Conservation (phyloP, 2,329 filamentous ascomycete genomes). For the Aspergillus viridinutans region DNA sequence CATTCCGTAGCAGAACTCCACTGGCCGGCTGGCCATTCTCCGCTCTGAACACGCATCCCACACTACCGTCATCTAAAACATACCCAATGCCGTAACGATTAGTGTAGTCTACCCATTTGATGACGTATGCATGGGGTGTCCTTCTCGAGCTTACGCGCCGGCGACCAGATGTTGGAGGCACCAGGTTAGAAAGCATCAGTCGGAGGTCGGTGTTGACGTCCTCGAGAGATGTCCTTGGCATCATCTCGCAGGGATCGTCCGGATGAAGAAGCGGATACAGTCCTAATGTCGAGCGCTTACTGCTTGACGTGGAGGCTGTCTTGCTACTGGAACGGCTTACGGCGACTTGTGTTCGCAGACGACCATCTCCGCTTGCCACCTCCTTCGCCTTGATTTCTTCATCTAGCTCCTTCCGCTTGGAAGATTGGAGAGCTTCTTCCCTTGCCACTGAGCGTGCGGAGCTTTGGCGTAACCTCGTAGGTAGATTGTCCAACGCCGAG, state of each 20-base stretch:
- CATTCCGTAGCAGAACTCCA: slow-evolving; percentile 45
- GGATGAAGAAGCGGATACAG: slow-evolving; percentile 35
- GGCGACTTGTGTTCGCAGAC: slow-evolving; percentile 12
- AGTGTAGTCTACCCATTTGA: slow-evolving; percentile 53
- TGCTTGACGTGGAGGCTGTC: slow-evolving; percentile 15
- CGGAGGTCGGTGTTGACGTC: slow-evolving; percentile 39
- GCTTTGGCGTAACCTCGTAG: slow-evolving; percentile 8
- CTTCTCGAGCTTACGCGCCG: slow-evolving; percentile 26
- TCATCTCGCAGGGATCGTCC: slow-evolving; percentile 33
- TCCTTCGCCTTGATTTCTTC: neutral
- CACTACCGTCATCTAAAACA: slow-evolving; percentile 48
- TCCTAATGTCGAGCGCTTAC: slow-evolving; percentile 34
- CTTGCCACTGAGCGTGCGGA: slow-evolving; percentile 7
- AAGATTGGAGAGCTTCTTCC: neutral
- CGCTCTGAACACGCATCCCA: slow-evolving; percentile 48
- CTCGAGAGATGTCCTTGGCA: slow-evolving; percentile 36
- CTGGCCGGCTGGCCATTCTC: slow-evolving; percentile 42
- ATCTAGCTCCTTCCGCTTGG: slow-evolving; percentile 3
- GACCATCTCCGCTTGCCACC: slow-evolving; percentile 1
- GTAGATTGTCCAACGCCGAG: slow-evolving; percentile 16
- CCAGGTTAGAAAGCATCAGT: slow-evolving; percentile 35
- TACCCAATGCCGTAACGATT: slow-evolving; percentile 51
- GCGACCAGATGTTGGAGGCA: slow-evolving; percentile 27
- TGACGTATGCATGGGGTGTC: slow-evolving; percentile 43
- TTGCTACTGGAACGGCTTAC: slow-evolving; percentile 27